Conservation (phyloP, 2,329 filamentous ascomycete genomes). For the Pseudogymnoascus sp. region DNA sequence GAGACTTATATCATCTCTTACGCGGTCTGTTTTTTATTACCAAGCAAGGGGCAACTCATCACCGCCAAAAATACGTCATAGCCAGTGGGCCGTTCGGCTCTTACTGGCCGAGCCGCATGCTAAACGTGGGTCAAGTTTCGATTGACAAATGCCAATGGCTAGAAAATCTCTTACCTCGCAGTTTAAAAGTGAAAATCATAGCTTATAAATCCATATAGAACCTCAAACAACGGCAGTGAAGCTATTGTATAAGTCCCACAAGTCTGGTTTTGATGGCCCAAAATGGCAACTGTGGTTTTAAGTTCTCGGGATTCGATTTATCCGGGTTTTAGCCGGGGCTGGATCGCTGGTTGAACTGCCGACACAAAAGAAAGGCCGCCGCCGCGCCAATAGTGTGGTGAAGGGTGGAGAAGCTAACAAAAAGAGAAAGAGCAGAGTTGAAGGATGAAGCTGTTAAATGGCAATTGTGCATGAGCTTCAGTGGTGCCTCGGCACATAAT, state of each 20-base stretch:
- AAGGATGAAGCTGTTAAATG: neutral
- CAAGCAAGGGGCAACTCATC: neutral
- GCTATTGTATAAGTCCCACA: slow-evolving; percentile 15
- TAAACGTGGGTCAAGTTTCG: neutral
- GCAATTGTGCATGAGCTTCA: neutral
- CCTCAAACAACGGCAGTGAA: neutral
- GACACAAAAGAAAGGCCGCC: neutral
- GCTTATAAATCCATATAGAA: neutral
- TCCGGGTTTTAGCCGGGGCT: neutral
- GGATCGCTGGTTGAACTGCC: neutral
- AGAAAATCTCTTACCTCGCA: neutral
- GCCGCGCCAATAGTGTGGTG: neutral
- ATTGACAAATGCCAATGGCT: slow-evolving; percentile 1
- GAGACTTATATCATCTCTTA: neutral
- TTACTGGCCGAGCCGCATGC: neutral
- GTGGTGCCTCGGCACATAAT: neutral
- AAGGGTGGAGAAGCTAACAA: neutral
- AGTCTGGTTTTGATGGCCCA: neutral
- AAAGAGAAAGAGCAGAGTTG: neutral
- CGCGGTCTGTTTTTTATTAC: neutral
- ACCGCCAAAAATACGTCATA: neutral
- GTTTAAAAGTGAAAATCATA: neutral
- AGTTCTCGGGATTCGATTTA: neutral
- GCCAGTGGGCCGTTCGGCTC: neutral
- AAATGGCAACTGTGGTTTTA: neutral